Evolutionary conservation across 2,329 filamentous ascomycete genomes (phyloP).

Genomic region (Fusarium coffeatum): DNA sequence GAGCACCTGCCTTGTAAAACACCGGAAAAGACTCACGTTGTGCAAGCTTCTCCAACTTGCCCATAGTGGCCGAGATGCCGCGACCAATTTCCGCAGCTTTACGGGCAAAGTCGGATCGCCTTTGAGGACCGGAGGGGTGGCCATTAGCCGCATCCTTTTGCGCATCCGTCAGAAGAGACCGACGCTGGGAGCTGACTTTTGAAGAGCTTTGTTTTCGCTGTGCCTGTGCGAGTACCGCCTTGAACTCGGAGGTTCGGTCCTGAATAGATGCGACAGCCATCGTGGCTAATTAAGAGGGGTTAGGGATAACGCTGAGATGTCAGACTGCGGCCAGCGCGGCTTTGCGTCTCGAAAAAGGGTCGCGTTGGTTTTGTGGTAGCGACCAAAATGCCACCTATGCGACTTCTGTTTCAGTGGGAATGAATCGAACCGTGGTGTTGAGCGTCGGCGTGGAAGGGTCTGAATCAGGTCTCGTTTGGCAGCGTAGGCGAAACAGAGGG

Average conservation of each 20-base stretch:
- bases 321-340: conserved; percentile 53
- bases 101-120: conserved; percentile 90
- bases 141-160: conserved; percentile 74
- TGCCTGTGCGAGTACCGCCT: conserved; percentile 86
- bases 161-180: conserved; percentile 80
- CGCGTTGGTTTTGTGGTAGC: neutral
- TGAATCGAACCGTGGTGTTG: conserved; percentile 9
- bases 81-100: conserved; percentile 91
- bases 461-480: conserved; percentile 31
- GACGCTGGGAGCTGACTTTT: conserved; percentile 82
- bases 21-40: conserved; percentile 67
- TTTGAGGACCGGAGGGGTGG: conserved; percentile 58
- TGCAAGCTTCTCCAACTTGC: conserved; percentile 91
- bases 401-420: conserved; percentile 14
- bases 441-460: conserved; percentile 27
- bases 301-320: conserved; percentile 33
- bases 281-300: conserved; percentile 40
- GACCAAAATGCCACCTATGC: conserved; percentile 18
- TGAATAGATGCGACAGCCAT: conserved; percentile 85
- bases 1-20: neutral
- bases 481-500: conserved; percentile 19
- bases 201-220: conserved; percentile 81
- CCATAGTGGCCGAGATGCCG: conserved; percentile 92
- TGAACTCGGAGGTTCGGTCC: conserved; percentile 96
- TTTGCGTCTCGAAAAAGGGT: conserved; percentile 39